Base-by-base conservation (phyloP, 176 grass and related monocot genomes). In the Echinochloa phyllopogon region DNA sequence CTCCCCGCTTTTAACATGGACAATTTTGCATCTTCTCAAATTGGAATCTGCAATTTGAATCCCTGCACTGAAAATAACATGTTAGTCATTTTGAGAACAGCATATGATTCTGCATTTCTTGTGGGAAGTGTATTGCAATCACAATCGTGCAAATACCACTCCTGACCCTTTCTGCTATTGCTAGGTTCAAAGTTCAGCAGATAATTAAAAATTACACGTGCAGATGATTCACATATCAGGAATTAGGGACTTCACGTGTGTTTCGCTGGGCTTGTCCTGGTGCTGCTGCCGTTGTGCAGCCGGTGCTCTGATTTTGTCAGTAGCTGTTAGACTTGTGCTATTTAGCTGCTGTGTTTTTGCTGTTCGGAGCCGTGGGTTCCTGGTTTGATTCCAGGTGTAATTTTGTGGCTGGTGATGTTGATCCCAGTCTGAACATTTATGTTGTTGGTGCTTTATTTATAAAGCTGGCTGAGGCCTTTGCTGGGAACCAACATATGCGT, bases 1-100 rank as follows among this genome's bases (percentile, higher is more conserved):
- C 42, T 95, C 85, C 71, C 83, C 89, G 36, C 91, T 90, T 90
- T 87, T 87, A 78, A 95, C 91, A 86, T 50, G 56, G 45, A 79
- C 55, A 51, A 74, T 75, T 47, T 18, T 78, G 45, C 74, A 77
- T 83, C 62, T 66, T 57, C 53, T 37, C 43, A 47, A 43, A 6
- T 78, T 83, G 74, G 82, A 64, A 43, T 10, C 61, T 73, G 80
- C 43, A 25, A 82, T 77, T 88, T 83, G 77, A 85, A 94, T 75
- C 70, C 83, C 91, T 94, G 88, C 76, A 92, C 94, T 94, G 91
- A 92, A 89, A n/a, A 64, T 62, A 18, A 49, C 21, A 74, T 75
- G 68, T 87, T 44, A 74, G 65, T 16, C 15, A 90, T 83, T 79
- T 21, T 24, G 39, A 83, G 55, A 47, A 74, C 60, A 24, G 44